These are phyloP conservation scores for Sherardia arvensis DNA, from an alignment of 257 asterid genomes.

Conservation along the genomic window DNA sequence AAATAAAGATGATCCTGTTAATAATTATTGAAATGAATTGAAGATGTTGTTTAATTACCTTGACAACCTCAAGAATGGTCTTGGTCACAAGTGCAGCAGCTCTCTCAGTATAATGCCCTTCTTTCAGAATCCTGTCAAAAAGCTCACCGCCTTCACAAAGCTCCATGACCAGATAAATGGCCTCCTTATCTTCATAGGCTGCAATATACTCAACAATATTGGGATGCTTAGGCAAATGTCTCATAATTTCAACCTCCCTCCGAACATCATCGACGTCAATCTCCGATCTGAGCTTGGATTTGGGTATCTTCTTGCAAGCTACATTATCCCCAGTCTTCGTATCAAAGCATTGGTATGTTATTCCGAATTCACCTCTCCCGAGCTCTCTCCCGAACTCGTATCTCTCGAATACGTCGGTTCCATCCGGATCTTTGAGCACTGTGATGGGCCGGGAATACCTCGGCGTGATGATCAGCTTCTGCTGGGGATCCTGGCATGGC, in stretches of 20 bases:
- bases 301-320: constrained; percentile 81
- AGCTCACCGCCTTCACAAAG: constrained; percentile 85
- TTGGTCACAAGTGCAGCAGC: constrained; percentile 66
- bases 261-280: constrained; percentile 75
- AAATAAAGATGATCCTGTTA: neutral
- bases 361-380: constrained; percentile 86
- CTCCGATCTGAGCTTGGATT: constrained; percentile 53
- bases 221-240: constrained; percentile 61
- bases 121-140: constrained; percentile 67
- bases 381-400: constrained; percentile 66
- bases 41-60: constrained; percentile 26
- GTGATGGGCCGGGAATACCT: constrained; percentile 32
- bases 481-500: neutral
- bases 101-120: constrained; percentile 82
- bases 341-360: constrained; percentile 56
- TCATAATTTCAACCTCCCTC: constrained; percentile 82
- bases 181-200: constrained; percentile 70
- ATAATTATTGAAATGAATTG: neutral
- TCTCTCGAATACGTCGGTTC: constrained; percentile 28
- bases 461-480: neutral
- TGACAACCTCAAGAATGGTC: constrained; percentile 73
- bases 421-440: constrained; percentile 41
- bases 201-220: constrained; percentile 66
- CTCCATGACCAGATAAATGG: constrained; percentile 77
- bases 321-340: constrained; percentile 31